Percentiles rank a stretch among this genome's conserved stretches.
Conservation (phyloP, 495 filamentous ascomycete species). For the Neurospora sp. region DNA sequence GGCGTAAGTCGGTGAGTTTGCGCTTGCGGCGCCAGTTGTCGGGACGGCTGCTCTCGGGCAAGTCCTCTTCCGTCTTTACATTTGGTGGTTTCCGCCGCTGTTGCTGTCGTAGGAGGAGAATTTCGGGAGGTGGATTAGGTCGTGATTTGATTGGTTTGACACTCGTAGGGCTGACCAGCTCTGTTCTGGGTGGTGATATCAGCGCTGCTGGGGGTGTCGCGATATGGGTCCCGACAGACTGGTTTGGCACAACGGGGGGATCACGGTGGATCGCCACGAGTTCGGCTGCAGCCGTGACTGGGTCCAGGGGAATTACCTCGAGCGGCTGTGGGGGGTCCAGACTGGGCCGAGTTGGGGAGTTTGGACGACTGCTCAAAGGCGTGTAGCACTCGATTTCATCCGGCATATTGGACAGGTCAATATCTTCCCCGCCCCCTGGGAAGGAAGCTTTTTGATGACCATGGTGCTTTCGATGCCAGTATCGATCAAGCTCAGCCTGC, state of each 20-base stretch:
- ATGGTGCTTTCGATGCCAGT: background rate
- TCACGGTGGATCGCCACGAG: background rate
- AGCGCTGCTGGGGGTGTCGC: background rate
- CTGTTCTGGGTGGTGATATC: background rate
- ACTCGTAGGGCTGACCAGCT: background rate
- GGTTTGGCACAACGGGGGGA: background rate
- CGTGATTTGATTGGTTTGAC: background rate
- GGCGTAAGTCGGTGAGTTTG: background rate
- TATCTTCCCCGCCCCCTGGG: background rate
- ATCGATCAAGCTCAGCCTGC: background rate
- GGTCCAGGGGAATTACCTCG: background rate
- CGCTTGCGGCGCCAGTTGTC: background rate
- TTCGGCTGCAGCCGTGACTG: background rate
- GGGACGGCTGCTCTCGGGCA: background rate
- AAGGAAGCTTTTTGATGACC: background rate
- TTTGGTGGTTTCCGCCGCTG: background rate
- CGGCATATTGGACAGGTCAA: background rate
- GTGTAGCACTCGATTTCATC: background rate
- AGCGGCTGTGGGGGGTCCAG: background rate
- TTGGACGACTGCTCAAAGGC: background rate
- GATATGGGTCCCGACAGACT: background rate
- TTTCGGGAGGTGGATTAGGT: background rate
- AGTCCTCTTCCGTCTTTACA: background rate
- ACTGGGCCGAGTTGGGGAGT: background rate
- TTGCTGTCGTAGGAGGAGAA: background rate